Evolutionary conservation across 1,284 basidiomycete genomes (phyloP).

Genomic region (Sporisorium reilianum): DNA sequence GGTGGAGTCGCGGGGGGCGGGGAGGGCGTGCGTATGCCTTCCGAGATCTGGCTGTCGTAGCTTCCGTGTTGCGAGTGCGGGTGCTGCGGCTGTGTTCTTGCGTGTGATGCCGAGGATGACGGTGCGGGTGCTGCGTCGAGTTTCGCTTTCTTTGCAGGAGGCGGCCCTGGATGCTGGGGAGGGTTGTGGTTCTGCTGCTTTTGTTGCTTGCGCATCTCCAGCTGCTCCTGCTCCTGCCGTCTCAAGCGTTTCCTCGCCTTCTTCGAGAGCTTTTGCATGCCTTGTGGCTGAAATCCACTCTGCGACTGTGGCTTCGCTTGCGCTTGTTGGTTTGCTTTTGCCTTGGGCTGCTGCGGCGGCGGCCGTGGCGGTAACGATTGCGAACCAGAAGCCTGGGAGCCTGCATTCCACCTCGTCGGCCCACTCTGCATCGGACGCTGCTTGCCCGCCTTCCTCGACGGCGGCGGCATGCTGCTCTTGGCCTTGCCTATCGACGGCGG

Average conservation of each 20-base stretch:
- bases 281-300: neutral
- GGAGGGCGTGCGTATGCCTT: conserved; percentile 15
- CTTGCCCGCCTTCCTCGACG: no score
- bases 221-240: conserved; percentile 3
- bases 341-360: neutral
- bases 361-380: conserved; percentile 2
- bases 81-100: neutral
- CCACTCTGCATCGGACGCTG: no score
- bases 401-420: neutral
- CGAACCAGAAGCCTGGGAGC: neutral
- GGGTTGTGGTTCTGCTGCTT: neutral
- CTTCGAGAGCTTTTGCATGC: neutral
- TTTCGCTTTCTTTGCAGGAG: conserved; percentile 14
- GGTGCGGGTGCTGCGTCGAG: neutral
- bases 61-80: neutral
- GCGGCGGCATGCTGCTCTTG: neutral
- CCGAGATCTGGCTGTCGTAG: neutral
- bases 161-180: neutral
- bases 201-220: neutral
- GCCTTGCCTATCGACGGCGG: conserved; percentile 33
- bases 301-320: neutral
- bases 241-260: conserved; percentile 12
- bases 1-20: neutral
- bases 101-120: neutral
- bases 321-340: neutral